These are phyloP conservation scores for Aquilaria yunnanensis DNA, from an alignment of 345 rosid genomes.

Conservation along the genomic window DNA sequence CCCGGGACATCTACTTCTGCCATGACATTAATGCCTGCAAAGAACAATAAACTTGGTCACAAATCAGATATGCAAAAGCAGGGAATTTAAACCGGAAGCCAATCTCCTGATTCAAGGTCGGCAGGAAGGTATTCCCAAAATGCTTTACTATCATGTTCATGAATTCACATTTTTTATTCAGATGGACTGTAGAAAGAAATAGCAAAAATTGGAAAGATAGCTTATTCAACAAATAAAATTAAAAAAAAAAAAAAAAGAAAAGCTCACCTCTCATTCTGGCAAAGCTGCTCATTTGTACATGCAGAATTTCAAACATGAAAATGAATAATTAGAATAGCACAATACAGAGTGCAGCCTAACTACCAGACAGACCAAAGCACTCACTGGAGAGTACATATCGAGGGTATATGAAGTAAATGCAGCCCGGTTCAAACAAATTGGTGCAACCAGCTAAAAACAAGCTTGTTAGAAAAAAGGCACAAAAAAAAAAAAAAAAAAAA, in stretches of 20 bases:
- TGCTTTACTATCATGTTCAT: background rate
- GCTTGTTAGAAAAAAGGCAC: too few relatives aligned
- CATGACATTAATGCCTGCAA: constrained; percentile 86
- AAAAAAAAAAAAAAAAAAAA: too few relatives aligned
- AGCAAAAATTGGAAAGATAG: too few relatives aligned
- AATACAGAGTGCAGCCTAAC: background rate
- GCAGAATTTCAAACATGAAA: constrained; percentile 20
- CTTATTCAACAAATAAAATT: background rate
- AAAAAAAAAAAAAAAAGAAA: constrained; percentile 2
- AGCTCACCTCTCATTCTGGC: constrained; percentile 89
- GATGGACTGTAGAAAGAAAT: too few relatives aligned
- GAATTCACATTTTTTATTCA: too few relatives aligned
- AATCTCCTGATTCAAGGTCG: background rate
- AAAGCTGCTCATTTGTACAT: constrained; percentile 43
- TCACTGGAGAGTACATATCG: too few relatives aligned
- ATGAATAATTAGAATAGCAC: constrained; percentile 23
- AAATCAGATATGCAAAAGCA: too few relatives aligned
- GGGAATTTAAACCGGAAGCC: background rate
- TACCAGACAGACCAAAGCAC: too few relatives aligned
- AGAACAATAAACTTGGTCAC: constrained; percentile 5
- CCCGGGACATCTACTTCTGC: constrained; percentile 97
- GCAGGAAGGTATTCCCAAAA: background rate
- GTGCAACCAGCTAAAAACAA: too few relatives aligned
- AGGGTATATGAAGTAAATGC: too few relatives aligned
- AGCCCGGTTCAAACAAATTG: too few relatives aligned